phyloP scores from a whole-genome alignment of 2,329 filamentous ascomycete genomes.

The Ophiostoma sp. region DNA sequence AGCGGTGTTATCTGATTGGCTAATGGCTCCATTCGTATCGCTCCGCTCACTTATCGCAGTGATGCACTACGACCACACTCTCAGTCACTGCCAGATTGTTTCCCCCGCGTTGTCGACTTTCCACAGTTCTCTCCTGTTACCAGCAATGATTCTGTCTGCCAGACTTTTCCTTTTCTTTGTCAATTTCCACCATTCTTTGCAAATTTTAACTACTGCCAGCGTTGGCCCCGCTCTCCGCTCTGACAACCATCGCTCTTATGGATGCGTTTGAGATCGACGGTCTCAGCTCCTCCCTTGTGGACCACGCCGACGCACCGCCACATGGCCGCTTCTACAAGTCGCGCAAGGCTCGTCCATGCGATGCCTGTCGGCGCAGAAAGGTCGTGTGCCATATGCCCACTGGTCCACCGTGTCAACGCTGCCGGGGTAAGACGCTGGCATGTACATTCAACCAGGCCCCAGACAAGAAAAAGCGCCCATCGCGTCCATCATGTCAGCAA shows the following conservation, averaged over 20 bases:
- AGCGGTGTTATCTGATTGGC: slow-evolving; percentile 11
- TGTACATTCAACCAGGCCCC: slow-evolving; percentile 29
- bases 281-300: not conserved
- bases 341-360: slow-evolving; percentile 29
- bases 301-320: not conserved
- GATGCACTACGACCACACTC: not conserved
- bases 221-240: not conserved
- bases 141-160: too few species aligned
- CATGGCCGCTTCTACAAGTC: slow-evolving; percentile 30
- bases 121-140: not conserved
- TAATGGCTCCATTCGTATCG: not conserved
- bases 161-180: not conserved
- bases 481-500: not conserved
- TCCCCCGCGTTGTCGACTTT: not conserved
- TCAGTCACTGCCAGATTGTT: not conserved
- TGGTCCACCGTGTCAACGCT: slow-evolving; percentile 28
- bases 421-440: slow-evolving; percentile 16
- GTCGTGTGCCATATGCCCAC: slow-evolving; percentile 29
- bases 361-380: slow-evolving; percentile 27
- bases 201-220: not conserved
- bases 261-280: not conserved
- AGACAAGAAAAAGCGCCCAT: slow-evolving; percentile 21
- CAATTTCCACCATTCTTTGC: not conserved
- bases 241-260: not conserved
- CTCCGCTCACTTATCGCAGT: not conserved